phyloP scores from a whole-genome alignment of 1,284 basidiomycete species.

The Melampsora medusae region DNA sequence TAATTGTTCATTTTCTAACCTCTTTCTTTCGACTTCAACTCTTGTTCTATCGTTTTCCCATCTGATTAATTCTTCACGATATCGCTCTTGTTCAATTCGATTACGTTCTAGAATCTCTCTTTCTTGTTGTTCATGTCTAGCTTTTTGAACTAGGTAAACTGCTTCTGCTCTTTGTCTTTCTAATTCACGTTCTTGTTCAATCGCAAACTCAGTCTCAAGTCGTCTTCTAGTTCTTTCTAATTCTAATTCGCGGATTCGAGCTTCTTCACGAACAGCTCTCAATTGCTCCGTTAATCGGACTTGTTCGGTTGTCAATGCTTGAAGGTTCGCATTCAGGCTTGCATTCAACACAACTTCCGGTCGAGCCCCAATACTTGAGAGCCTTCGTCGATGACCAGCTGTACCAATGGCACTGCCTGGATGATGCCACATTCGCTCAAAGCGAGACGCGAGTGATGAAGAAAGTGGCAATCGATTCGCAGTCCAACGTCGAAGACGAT shows the following conservation, averaged over 20 bases:
- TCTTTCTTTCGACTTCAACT: constrained; percentile 31
- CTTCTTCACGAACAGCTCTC: constrained; percentile 25
- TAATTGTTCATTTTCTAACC: constrained; percentile 28
- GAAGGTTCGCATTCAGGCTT: constrained; percentile 27
- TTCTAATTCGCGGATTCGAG: constrained; percentile 30
- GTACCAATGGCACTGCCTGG: constrained; percentile 1
- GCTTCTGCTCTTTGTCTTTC: constrained; percentile 13
- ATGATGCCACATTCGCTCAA: constrained; percentile 42
- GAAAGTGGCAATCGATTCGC: constrained; percentile 38
- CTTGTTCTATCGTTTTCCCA: constrained; percentile 30
- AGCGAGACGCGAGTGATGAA: constrained; percentile 27
- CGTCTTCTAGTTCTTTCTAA: constrained; percentile 28
- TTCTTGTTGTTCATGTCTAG: constrained; percentile 40
- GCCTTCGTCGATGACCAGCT: constrained; percentile 9
- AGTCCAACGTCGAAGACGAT: constrained; percentile 38
- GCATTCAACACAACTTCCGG: background rate
- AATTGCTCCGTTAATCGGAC: constrained; percentile 29
- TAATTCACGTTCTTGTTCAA: constrained; percentile 1
- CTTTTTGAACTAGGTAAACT: constrained; percentile 28
- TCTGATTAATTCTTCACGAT: constrained; percentile 28
- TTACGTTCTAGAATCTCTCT: constrained; percentile 41
- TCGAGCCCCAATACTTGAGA: constrained; percentile 11
- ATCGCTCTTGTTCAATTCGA: constrained; percentile 38
- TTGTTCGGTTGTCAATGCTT: constrained; percentile 34
- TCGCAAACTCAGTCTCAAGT: constrained; percentile 1